Evolutionary conservation across 2,329 filamentous ascomycete genomes (phyloP).

Genomic region (Fusarium sp.): DNA sequence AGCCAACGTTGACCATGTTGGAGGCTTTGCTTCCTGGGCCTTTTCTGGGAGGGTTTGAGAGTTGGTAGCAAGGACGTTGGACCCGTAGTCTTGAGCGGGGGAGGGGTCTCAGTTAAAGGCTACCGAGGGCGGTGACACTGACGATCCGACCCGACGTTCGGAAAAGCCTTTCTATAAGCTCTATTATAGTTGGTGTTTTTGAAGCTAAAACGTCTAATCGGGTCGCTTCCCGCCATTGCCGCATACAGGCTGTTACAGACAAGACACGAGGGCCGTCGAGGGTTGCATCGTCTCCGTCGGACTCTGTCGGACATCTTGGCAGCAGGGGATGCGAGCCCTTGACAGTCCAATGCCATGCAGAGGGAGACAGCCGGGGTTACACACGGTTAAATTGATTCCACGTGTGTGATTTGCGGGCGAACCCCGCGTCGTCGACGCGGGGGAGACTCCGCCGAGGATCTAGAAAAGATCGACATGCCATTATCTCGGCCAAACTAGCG

Average conservation of each 20-base stretch:
- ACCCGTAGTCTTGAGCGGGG: too few species aligned
- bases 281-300: neutral
- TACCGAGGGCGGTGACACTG: neutral
- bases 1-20: slow-evolving; percentile 41
- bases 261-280: neutral
- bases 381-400: neutral
- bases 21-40: neutral
- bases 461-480: slow-evolving; percentile 25
- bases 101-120: too few species aligned
- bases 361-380: neutral
- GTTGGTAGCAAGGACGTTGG: neutral
- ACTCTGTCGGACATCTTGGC: neutral
- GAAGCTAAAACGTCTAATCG: neutral
- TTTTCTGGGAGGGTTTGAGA: neutral
- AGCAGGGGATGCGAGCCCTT: neutral
- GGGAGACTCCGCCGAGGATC: slow-evolving; percentile 5
- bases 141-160: neutral
- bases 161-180: neutral
- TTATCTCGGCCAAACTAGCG: slow-evolving; percentile 24
- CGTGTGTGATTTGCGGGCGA: slow-evolving; percentile 23
- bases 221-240: neutral
- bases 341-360: neutral
- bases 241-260: neutral
- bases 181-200: neutral
- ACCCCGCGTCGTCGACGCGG: slow-evolving; percentile 7